Percentiles rank a stretch among this genome's conserved stretches.
phyloP scores from a whole-genome alignment of 2,329 filamentous ascomycete genomes.

The Fusarium incarnatum region DNA sequence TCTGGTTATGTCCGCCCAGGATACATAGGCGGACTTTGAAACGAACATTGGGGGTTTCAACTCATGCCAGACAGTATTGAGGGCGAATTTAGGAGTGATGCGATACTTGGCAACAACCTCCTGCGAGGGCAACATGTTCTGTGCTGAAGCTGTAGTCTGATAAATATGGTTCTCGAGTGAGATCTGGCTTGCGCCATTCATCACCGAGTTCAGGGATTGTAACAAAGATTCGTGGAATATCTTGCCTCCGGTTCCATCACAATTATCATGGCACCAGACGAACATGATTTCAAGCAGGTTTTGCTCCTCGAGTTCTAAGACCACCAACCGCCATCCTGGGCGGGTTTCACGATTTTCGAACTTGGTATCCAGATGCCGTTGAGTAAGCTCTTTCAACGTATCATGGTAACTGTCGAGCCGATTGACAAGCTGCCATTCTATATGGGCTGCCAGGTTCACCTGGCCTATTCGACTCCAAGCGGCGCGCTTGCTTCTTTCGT shows the following conservation, averaged over 20 bases:
- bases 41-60: too few species aligned
- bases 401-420: background rate
- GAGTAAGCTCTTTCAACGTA: background rate
- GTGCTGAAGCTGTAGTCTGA: background rate
- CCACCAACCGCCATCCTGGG: background rate
- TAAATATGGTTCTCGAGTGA: background rate
- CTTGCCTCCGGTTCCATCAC: background rate
- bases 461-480: background rate
- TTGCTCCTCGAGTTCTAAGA: background rate
- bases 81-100: too few species aligned
- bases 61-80: too few species aligned
- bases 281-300: background rate
- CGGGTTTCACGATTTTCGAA: background rate
- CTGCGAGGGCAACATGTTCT: too few species aligned
- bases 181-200: background rate
- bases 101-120: too few species aligned
- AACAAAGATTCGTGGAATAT: background rate
- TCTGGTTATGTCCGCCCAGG: too few species aligned
- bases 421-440: background rate
- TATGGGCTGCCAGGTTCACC: background rate
- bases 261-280: background rate
- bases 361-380: background rate
- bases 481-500: background rate
- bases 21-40: too few species aligned
- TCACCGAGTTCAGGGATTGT: background rate